Evolutionary conservation across 768 basidiomycete species (phyloP), one percentile per base, ranked within the genome.

Genomic region (Asterophora parasitica): DNA sequence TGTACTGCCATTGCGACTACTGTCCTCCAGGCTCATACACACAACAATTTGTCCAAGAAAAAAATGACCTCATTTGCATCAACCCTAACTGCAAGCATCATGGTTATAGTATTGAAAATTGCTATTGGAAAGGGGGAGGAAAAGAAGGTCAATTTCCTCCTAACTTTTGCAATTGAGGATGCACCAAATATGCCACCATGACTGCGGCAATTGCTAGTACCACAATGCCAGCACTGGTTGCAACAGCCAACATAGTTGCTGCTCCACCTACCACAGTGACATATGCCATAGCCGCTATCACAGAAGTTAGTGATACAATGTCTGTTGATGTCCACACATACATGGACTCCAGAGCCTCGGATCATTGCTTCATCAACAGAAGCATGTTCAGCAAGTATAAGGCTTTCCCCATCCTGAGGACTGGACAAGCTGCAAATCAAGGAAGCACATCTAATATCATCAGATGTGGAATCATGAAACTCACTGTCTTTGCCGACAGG

Each of bases 71-170:
- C 0, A 11, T 46, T 3, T 51, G 50, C 31, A 37, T 4, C 0
- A 51, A 51, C 13, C 15, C 32, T 4, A 44, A 44, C 7, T 52
- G 51, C 16, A 1, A 15, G 17, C 19, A 15, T 1, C 44, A n/a
- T 9, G 37, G 30, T 0, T 46, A 52, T 19, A 44, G 11, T 0
- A 44, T 48, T n/a, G 32, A 52, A 2, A 45, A 42, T 8, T 52
- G 46, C 11, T 52, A 52, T 31, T 48, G 46, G 46, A 12, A 12
- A n/a, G 51, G 46, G 5, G 42, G 42, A 16, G 36, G 36, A 6
- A 37, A 37, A 13, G 36, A 37, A 20, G 36, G 36, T 13, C 36
- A 37, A 37, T 37, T 37, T 9, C 36, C 36, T 8, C 9, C 36
- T 5, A 37, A 37, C 36, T 20, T 37, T n/a, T n/a, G 36, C 3